phyloP scores from a whole-genome alignment of 2,329 filamentous ascomycete species.

The Myriosclerotinia scirpicola region DNA sequence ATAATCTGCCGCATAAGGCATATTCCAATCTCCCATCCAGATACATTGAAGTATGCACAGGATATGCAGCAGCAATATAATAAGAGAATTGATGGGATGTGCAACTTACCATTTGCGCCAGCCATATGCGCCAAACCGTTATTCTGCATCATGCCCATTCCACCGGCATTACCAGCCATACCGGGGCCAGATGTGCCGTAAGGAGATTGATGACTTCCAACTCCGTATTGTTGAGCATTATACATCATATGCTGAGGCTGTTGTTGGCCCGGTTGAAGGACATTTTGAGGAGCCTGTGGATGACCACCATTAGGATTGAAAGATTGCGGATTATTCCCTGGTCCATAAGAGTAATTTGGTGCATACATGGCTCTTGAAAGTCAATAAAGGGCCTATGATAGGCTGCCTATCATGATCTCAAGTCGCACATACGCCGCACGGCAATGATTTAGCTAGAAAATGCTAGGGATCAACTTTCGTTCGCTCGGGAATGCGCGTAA shows the following conservation, averaged over 20 bases:
- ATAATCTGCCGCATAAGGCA: neutral
- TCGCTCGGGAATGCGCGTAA: conserved; percentile 23
- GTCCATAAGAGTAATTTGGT: conserved; percentile 26
- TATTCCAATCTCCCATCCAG: neutral
- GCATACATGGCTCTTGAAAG: conserved; percentile 28
- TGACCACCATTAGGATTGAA: conserved; percentile 28
- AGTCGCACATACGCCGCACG: conserved; percentile 25
- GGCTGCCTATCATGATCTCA: conserved; percentile 25
- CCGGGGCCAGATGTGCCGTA: conserved; percentile 34
- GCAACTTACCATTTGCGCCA: conserved; percentile 39
- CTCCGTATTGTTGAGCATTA: conserved; percentile 44
- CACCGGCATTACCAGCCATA: conserved; percentile 37
- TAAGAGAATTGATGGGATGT: conserved; percentile 26
- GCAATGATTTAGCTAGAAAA: conserved; percentile 22
- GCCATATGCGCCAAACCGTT: conserved; percentile 41
- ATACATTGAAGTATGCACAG: conserved; percentile 6
- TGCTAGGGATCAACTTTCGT: conserved; percentile 22
- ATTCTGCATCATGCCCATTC: conserved; percentile 59
- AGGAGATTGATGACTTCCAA: conserved; percentile 33
- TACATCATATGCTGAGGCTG: conserved; percentile 55
- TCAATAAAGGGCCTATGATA: conserved; percentile 23
- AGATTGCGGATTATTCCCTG: conserved; percentile 22
- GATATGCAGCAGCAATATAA: conserved; percentile 14
- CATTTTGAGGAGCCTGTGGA: conserved; percentile 24
- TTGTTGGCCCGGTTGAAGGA: conserved; percentile 37